Base-by-base conservation (phyloP, 192 early-diverging fungal species). In the Podila clonocystis region DNA sequence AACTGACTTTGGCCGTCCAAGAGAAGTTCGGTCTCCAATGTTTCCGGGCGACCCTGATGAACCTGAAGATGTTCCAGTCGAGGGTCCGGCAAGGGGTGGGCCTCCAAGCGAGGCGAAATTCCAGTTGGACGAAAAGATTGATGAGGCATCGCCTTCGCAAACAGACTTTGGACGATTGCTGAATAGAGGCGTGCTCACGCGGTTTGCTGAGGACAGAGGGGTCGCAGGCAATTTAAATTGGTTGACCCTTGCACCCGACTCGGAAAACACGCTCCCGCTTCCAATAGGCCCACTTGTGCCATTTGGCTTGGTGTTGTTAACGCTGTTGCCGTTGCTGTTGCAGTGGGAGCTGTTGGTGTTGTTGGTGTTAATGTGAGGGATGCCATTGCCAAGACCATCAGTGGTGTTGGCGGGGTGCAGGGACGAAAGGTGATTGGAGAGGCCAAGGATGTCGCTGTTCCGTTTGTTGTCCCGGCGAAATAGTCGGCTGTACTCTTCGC, bases 1-100 rank as follows among this genome's bases (percentile, higher is more conserved):
- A 33, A 85, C 84, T 33, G 83, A 85, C 41, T 87, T 85, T 48
- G 86, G 83, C 36, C 86, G 74, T 52, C 79, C 82, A 33, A 78
- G 73, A 15, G 74, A 72, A 11, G 74, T 75, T 7, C 75, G 65
- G 57, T 77, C 72, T 7, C 65, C 70, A 66, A 74, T 83, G n/a
- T 74, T 70, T 52, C 69, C 72, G n/a, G 82, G 82, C 9, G 69
- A 75, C 31, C 65, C 59, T 45, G 72, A 62, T 24, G 41, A 70
- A 9, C 62, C 52, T 19, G 71, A 69, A 4, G 34, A 36, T 28
- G 28, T 31, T 28, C 68, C 58, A 22, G 5, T 62, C 9, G 26
- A n/a, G 8, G 34, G 15, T 11, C 31, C 67, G 33, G 36, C 20
- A 5, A 82, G 36, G 45, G 82, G 75, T 57, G 68, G 70, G 26